phyloP scores from a whole-genome alignment of 176 grass and related monocot species.

The Musa troglodytarum region DNA sequence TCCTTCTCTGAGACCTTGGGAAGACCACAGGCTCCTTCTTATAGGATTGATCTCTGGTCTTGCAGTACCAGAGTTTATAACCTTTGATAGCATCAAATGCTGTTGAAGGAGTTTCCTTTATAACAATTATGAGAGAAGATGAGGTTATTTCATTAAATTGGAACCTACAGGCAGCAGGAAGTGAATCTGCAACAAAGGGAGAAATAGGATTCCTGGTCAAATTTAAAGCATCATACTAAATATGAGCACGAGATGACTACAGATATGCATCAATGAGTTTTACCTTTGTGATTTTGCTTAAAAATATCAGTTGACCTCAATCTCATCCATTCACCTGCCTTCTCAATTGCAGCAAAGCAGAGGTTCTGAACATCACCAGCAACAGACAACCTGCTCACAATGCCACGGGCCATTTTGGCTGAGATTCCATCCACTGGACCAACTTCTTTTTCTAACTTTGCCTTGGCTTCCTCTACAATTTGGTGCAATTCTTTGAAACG shows the following conservation, averaged over 20 bases:
- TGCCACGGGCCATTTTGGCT: slow-evolving; percentile 85
- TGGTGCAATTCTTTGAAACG: slow-evolving; percentile 67
- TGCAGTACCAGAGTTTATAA: slow-evolving; percentile 96
- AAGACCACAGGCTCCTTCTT: slow-evolving; percentile 46
- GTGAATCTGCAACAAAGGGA: slow-evolving; percentile 52
- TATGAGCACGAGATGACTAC: slow-evolving; percentile 14
- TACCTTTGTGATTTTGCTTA: slow-evolving; percentile 53
- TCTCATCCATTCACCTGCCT: slow-evolving; percentile 57
- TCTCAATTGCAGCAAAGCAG: slow-evolving; percentile 69
- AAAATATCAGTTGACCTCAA: slow-evolving; percentile 33
- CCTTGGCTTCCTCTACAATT: slow-evolving; percentile 78
- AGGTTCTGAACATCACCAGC: slow-evolving; percentile 76
- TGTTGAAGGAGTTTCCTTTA: slow-evolving; percentile 49
- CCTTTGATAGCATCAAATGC: slow-evolving; percentile 49
- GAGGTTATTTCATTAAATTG: slow-evolving; percentile 70
- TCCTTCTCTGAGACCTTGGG: slow-evolving; percentile 67
- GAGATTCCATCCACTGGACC: slow-evolving; percentile 87
- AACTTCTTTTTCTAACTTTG: slow-evolving; percentile 85
- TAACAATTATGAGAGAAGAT: slow-evolving; percentile 59
- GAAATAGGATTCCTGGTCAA: background rate
- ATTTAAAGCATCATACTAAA: slow-evolving; percentile 15
- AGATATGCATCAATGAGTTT: slow-evolving; percentile 17
- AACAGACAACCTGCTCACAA: slow-evolving; percentile 79
- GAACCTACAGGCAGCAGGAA: slow-evolving; percentile 78
- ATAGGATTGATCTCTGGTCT: slow-evolving; percentile 49